phyloP scores from a whole-genome alignment of 2,329 filamentous ascomycete species.

The Chaetothyriales sp. region DNA sequence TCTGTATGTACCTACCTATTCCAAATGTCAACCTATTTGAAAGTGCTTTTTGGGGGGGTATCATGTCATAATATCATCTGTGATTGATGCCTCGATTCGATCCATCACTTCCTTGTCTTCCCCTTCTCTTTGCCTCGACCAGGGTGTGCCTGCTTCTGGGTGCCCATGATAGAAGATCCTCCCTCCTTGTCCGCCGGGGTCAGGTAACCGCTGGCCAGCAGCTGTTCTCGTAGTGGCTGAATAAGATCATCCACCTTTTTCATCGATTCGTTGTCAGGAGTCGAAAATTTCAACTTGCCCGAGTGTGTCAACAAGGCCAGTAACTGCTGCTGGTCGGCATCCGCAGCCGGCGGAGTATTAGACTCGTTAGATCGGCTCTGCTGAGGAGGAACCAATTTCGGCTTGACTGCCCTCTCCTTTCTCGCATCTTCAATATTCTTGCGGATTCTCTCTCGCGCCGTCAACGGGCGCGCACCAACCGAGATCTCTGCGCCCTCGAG shows the following conservation, averaged over 20 bases:
- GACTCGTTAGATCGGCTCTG: background rate
- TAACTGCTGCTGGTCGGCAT: background rate
- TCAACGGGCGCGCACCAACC: conserved; percentile 1
- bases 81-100: background rate
- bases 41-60: background rate
- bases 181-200: background rate
- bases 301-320: background rate
- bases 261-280: background rate
- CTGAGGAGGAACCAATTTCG: background rate
- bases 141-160: background rate
- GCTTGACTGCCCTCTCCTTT: background rate
- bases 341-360: background rate
- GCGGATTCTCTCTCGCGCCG: background rate
- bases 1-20: no score
- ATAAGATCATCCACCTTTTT: background rate
- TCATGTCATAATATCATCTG: background rate
- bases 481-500: conserved; percentile 19
- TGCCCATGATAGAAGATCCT: background rate
- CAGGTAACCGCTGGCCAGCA: background rate
- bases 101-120: background rate
- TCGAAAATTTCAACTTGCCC: background rate
- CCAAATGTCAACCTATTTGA: no score
- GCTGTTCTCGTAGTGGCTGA: background rate
- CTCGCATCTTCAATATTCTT: background rate
- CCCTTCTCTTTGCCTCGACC: background rate